Conservation (phyloP, 441 rosid species). For the Flueggea neowawraea region DNA sequence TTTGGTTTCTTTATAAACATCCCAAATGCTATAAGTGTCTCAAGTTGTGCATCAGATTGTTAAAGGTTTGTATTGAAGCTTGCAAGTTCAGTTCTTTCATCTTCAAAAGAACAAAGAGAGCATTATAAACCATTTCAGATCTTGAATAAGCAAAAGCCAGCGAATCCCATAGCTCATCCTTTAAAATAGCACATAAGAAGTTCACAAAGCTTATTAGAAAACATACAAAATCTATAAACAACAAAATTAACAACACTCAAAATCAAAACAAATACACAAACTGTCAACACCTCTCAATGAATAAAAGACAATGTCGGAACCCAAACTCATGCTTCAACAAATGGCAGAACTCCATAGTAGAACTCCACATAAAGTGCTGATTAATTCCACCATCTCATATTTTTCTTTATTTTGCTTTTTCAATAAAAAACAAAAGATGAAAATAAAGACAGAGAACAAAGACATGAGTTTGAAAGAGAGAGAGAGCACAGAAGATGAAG, state of each 20-base stretch:
- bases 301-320: too few species aligned
- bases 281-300: too few species aligned
- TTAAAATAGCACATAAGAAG: conserved; percentile 40
- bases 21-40: conserved; percentile 64
- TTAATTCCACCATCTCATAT: too few species aligned
- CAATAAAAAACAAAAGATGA: too few species aligned
- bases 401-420: too few species aligned
- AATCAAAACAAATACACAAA: not conserved
- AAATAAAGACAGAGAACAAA: too few species aligned
- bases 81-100: conserved; percentile 58
- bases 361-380: too few species aligned
- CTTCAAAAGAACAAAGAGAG: conserved; percentile 57
- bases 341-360: too few species aligned
- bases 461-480: too few species aligned
- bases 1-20: conserved; percentile 45
- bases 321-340: too few species aligned
- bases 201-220: conserved; percentile 63
- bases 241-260: conserved; percentile 24
- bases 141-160: conserved; percentile 66
- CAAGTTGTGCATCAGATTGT: conserved; percentile 58
- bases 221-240: conserved; percentile 39
- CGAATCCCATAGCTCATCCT: conserved; percentile 61
- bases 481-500: too few species aligned
- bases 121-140: conserved; percentile 61
- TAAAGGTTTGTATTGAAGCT: conserved; percentile 59